phyloP scores from a whole-genome alignment of 805 yeast genomes.

The Starmerella floris region DNA sequence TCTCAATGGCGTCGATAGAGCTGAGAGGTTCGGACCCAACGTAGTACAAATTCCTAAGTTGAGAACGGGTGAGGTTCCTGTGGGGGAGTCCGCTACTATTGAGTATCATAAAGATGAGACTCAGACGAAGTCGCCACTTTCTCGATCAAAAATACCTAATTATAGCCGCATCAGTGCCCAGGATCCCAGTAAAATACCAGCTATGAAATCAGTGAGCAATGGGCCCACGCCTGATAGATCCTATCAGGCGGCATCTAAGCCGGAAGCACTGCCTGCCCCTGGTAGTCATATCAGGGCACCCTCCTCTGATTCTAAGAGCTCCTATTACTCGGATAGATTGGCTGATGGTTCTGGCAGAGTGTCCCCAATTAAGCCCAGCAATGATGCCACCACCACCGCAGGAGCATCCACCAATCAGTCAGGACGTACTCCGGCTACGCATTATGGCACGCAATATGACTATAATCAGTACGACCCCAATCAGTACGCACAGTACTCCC shows the following conservation, averaged over 20 bases:
- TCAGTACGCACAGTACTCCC: background rate
- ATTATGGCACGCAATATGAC: no score
- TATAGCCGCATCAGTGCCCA: slow-evolving; percentile 14
- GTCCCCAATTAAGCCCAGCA: no score
- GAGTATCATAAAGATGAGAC: slow-evolving; percentile 11
- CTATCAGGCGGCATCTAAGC: no score
- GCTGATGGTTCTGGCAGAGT: no score
- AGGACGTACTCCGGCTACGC: no score
- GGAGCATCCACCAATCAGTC: no score
- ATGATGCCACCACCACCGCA: no score
- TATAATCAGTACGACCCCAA: no score
- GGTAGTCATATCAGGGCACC: background rate
- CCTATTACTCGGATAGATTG: slow-evolving; percentile 8
- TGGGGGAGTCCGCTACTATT: slow-evolving; percentile 4
- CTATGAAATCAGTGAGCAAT: no score
- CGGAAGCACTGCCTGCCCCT: background rate
- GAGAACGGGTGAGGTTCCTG: slow-evolving; percentile 6
- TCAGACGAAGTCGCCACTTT: slow-evolving; percentile 4
- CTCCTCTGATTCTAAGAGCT: slow-evolving; percentile 13
- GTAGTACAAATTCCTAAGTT: slow-evolving; percentile 25
- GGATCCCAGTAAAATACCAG: background rate
- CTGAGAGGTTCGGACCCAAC: slow-evolving; percentile 22
- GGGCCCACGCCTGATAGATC: no score
- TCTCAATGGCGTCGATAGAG: slow-evolving; percentile 20
- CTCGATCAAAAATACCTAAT: slow-evolving; percentile 10